phyloP scores from a whole-genome alignment of 1,284 basidiomycete genomes.

The Ustilago loliicola region DNA sequence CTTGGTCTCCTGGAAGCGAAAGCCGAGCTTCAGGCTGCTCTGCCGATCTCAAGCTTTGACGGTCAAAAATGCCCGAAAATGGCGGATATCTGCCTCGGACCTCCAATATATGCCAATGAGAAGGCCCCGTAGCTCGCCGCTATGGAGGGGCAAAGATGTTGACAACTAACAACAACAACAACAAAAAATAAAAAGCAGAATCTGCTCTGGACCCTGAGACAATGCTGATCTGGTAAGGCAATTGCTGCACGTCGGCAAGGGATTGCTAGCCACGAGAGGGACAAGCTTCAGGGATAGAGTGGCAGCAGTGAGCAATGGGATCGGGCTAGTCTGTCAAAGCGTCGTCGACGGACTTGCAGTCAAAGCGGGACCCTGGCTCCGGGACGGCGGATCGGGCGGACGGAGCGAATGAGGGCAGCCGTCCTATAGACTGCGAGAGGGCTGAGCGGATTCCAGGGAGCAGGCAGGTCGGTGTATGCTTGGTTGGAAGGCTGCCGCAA shows the following conservation, averaged over 20 bases:
- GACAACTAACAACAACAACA: too few relatives aligned
- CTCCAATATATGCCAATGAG: too few relatives aligned
- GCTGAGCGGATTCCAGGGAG: neutral
- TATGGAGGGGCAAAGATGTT: too few relatives aligned
- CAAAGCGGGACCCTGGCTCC: neutral
- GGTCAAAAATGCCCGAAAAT: too few relatives aligned
- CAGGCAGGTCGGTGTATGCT: neutral
- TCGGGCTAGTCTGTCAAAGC: neutral
- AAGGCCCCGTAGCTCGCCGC: too few relatives aligned
- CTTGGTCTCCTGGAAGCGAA: neutral
- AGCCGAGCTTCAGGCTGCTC: neutral
- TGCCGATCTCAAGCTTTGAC: neutral
- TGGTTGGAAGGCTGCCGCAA: neutral
- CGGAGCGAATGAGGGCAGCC: neutral
- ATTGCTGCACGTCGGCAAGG: neutral
- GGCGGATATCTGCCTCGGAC: too few relatives aligned
- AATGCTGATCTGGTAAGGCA: too few relatives aligned
- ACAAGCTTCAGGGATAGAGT: neutral
- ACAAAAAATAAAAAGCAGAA: too few relatives aligned
- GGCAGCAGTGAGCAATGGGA: neutral
- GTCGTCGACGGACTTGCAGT: neutral
- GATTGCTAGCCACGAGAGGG: neutral
- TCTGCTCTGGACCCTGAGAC: too few relatives aligned
- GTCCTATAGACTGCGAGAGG: neutral
- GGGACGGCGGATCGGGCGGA: neutral